Evolutionary conservation across 2,329 filamentous ascomycete genomes (phyloP).

Genomic region (Aotearoamyces nothofagi): DNA sequence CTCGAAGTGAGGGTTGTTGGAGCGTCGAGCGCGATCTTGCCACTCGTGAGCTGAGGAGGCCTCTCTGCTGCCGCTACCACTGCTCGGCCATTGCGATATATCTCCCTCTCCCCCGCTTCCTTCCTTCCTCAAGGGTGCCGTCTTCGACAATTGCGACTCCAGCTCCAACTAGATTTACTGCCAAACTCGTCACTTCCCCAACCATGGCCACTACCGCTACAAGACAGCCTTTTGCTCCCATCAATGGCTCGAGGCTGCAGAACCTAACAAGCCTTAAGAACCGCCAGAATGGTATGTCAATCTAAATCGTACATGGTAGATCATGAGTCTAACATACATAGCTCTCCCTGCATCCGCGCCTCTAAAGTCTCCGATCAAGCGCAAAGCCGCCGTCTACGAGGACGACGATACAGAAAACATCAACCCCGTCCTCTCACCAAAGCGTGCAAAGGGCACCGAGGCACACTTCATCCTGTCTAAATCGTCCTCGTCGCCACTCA

Average conservation of each 20-base stretch:
- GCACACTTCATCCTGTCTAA: constrained; percentile 20
- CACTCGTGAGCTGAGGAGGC: too few relatives aligned
- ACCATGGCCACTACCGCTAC: constrained; percentile 15
- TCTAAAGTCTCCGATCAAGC: constrained; percentile 36
- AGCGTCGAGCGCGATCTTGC: too few relatives aligned
- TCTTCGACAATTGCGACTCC: too few relatives aligned
- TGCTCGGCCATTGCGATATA: too few relatives aligned
- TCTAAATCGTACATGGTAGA: constrained; percentile 14
- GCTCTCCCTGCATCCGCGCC: constrained; percentile 13
- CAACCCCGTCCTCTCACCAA: constrained; percentile 38
- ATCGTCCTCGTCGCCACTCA: too few relatives aligned
- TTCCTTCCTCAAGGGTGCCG: too few relatives aligned
- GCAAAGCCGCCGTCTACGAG: constrained; percentile 36
- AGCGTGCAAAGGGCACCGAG: constrained; percentile 39
- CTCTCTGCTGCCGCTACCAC: too few relatives aligned
- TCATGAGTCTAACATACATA: constrained; percentile 12
- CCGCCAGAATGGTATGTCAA: constrained; percentile 50
- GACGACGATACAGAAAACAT: constrained; percentile 43
- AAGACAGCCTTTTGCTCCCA: constrained; percentile 60
- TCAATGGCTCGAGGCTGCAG: constrained; percentile 55
- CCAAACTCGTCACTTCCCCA: too few relatives aligned
- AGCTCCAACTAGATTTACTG: too few relatives aligned
- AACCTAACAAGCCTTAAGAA: constrained; percentile 64
- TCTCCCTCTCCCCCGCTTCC: too few relatives aligned
- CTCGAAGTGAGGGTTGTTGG: too few relatives aligned